Evolutionary conservation across 352 stramenopile species (phyloP).

Genomic region (Paralagenidium karlingii): DNA sequence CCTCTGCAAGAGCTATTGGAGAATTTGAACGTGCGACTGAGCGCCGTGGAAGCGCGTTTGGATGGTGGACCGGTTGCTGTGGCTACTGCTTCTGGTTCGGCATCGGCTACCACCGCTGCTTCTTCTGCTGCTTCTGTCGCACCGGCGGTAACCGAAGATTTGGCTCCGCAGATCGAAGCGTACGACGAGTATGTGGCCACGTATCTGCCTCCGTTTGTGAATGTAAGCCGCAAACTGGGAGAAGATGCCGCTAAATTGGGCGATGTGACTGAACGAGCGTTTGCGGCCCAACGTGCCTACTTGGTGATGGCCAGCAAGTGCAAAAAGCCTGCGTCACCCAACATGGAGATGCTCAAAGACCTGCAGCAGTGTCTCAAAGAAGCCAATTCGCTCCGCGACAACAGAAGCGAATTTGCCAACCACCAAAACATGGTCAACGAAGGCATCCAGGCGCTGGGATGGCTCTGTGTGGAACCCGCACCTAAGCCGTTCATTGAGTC

Average conservation of each 20-base stretch:
- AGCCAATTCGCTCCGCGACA: slow-evolving; percentile 65
- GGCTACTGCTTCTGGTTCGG: neutral
- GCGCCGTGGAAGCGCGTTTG: slow-evolving; percentile 61
- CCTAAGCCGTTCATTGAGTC: slow-evolving; percentile 93
- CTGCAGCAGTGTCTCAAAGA: slow-evolving; percentile 70
- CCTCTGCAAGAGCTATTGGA: slow-evolving; percentile 77
- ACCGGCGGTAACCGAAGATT: slow-evolving; percentile 12
- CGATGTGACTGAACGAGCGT: slow-evolving; percentile 79
- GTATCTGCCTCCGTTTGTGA: slow-evolving; percentile 75
- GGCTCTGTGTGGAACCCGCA: slow-evolving; percentile 67
- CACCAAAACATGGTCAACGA: slow-evolving; percentile 85
- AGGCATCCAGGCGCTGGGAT: slow-evolving; percentile 71
- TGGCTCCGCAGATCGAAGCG: slow-evolving; percentile 62
- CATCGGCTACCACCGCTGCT: slow-evolving; percentile 2
- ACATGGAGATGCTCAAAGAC: slow-evolving; percentile 56
- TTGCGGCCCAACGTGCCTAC: slow-evolving; percentile 83
- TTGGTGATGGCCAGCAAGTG: slow-evolving; percentile 87
- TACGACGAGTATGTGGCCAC: slow-evolving; percentile 86
- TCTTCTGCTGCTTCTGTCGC: slow-evolving; percentile 1
- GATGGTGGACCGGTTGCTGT: slow-evolving; percentile 18
- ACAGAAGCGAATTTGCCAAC: slow-evolving; percentile 71
- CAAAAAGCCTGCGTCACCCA: slow-evolving; percentile 84
- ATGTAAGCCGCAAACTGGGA: slow-evolving; percentile 61
- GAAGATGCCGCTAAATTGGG: slow-evolving; percentile 73
- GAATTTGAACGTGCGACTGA: slow-evolving; percentile 60